Evolutionary conservation across 768 basidiomycete species (phyloP).

Genomic region (Leccinum disarticulatum): DNA sequence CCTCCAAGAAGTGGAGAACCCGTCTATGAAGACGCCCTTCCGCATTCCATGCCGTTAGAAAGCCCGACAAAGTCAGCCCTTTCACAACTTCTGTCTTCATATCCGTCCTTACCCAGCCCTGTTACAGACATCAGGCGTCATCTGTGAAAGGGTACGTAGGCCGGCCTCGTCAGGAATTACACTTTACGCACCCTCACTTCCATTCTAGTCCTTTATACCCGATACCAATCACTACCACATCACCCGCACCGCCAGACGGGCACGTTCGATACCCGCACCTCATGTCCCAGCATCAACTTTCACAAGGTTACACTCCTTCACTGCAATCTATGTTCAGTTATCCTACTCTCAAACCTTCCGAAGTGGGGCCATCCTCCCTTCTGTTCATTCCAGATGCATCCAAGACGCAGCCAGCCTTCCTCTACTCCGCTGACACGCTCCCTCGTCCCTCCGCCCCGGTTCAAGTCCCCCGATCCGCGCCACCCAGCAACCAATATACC

Average conservation of each 20-base stretch:
- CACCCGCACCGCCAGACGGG: constrained; percentile 51
- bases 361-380: constrained; percentile 42
- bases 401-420: constrained; percentile 19
- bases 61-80: constrained; percentile 56
- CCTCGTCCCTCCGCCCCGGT: constrained; percentile 35
- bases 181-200: constrained; percentile 17
- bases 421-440: constrained; percentile 37
- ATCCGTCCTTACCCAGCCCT: constrained; percentile 33
- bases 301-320: constrained; percentile 77
- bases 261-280: constrained; percentile 63
- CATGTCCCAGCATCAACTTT: constrained; percentile 78
- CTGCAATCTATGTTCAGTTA: constrained; percentile 70
- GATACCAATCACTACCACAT: constrained; percentile 68
- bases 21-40: constrained; percentile 33
- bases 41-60: constrained; percentile 59
- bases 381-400: constrained; percentile 42
- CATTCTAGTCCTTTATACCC: constrained; percentile 41
- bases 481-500: constrained; percentile 18
- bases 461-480: constrained; percentile 8
- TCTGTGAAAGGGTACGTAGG: constrained; percentile 38
- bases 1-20: constrained; percentile 31
- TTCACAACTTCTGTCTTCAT: constrained; percentile 37
- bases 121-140: constrained; percentile 27
- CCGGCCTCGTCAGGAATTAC: constrained; percentile 2
- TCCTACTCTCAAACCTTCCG: constrained; percentile 33